phyloP scores from a whole-genome alignment of 495 filamentous ascomycete species.

The Darksidea phi region DNA sequence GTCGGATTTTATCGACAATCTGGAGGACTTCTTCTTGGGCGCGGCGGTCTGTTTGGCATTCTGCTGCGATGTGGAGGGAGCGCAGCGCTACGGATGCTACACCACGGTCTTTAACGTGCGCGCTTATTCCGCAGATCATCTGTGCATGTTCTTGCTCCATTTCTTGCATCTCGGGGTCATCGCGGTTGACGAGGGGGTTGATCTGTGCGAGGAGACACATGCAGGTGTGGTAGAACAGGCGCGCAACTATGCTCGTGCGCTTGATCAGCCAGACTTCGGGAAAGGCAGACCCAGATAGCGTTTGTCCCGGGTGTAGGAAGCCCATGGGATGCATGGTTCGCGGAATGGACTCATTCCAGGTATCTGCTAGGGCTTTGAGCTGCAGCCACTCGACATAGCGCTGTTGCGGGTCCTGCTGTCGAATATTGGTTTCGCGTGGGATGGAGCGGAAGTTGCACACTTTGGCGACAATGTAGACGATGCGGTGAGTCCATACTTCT shows the following conservation, averaged over 20 bases:
- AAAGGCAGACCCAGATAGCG: slow-evolving; percentile 69
- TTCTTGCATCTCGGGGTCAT: slow-evolving; percentile 65
- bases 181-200: slow-evolving; percentile 60
- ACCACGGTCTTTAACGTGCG: slow-evolving; percentile 76
- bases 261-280: slow-evolving; percentile 90
- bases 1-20: slow-evolving; percentile 71
- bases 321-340: slow-evolving; percentile 85
- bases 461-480: slow-evolving; percentile 88
- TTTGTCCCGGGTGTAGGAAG: slow-evolving; percentile 67
- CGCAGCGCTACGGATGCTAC: slow-evolving; percentile 74
- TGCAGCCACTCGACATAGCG: slow-evolving; percentile 74
- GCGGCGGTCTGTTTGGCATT: slow-evolving; percentile 62
- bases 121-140: slow-evolving; percentile 82
- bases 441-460: slow-evolving; percentile 74
- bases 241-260: slow-evolving; percentile 72
- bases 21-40: slow-evolving; percentile 83
- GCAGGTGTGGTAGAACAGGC: slow-evolving; percentile 88
- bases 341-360: slow-evolving; percentile 75
- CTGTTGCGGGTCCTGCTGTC: slow-evolving; percentile 62
- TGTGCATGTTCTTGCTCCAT: slow-evolving; percentile 70
- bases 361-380: slow-evolving; percentile 71
- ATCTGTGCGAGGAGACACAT: slow-evolving; percentile 77
- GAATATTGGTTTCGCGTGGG: slow-evolving; percentile 43
- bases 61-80: slow-evolving; percentile 76
- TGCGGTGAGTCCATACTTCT: slow-evolving; percentile 87